phyloP scores from a whole-genome alignment of 2,329 filamentous ascomycete genomes.

The Tympanopsis confertula region DNA sequence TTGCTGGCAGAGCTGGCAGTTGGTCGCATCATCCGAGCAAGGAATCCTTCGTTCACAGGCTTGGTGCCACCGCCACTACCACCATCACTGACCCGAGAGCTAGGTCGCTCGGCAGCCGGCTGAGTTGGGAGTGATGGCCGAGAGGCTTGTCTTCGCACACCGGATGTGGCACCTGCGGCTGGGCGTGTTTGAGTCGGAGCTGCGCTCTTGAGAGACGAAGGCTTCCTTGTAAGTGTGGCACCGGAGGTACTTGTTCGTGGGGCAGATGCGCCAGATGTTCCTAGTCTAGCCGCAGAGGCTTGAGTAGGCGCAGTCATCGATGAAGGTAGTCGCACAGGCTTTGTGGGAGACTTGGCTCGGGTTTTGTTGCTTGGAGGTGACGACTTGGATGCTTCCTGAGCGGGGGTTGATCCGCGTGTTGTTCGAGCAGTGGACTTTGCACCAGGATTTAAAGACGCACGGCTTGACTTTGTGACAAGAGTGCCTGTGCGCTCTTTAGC shows the following conservation, averaged over 20 bases:
- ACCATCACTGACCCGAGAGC: slow-evolving; percentile 23
- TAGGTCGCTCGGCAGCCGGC: slow-evolving; percentile 17
- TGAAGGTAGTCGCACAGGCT: slow-evolving; percentile 22
- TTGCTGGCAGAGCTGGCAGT: slow-evolving; percentile 36
- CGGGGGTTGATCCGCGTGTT: slow-evolving; percentile 14
- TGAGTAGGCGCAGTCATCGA: slow-evolving; percentile 25
- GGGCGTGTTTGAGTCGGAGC: slow-evolving; percentile 5
- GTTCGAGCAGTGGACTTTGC: slow-evolving; percentile 12
- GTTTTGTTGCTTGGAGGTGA: slow-evolving; percentile 14
- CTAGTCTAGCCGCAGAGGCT: slow-evolving; percentile 14
- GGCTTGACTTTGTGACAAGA: slow-evolving; percentile 16
- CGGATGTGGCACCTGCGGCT: background rate
- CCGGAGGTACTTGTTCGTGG: slow-evolving; percentile 13
- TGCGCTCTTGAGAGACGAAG: slow-evolving; percentile 15
- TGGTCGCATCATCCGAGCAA: slow-evolving; percentile 37
- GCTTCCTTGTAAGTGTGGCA: slow-evolving; percentile 18
- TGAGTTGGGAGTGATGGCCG: background rate
- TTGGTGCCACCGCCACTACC: slow-evolving; percentile 18
- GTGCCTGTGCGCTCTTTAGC: slow-evolving; percentile 7
- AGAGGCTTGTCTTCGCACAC: background rate
- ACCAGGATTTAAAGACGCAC: slow-evolving; percentile 15
- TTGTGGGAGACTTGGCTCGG: slow-evolving; percentile 23
- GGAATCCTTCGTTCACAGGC: slow-evolving; percentile 28
- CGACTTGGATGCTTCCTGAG: slow-evolving; percentile 11
- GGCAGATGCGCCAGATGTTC: slow-evolving; percentile 8